Conservation (phyloP, 495 filamentous ascomycete species). For the Cercophora samala region DNA sequence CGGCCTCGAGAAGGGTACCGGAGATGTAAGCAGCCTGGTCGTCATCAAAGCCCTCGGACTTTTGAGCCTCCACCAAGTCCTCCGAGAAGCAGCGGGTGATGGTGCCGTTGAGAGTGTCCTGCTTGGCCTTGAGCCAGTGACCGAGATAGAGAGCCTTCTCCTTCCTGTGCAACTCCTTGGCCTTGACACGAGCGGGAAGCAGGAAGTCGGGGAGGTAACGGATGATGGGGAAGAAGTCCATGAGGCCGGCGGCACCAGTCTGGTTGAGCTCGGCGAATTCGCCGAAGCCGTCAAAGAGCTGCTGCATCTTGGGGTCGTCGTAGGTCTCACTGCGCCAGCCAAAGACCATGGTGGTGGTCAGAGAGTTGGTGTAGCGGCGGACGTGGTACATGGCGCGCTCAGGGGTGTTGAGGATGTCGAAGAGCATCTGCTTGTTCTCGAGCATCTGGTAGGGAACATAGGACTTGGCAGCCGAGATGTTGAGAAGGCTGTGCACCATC, state of each 20-base stretch:
- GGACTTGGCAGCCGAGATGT: conserved; percentile 39
- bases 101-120: conserved; percentile 27
- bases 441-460: conserved; percentile 53
- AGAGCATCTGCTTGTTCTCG: conserved; percentile 50
- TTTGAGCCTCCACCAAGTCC: conserved; percentile 39
- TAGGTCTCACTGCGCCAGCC: conserved; percentile 49
- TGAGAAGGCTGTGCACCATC: conserved; percentile 45
- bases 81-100: conserved; percentile 41
- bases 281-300: conserved; percentile 52
- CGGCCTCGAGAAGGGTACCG: conserved; percentile 54
- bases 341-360: conserved; percentile 57
- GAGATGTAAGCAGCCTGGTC: conserved; percentile 45
- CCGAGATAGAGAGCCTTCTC: conserved; percentile 32
- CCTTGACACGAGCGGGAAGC: conserved; percentile 30
- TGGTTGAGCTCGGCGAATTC: conserved; percentile 49
- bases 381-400: conserved; percentile 48
- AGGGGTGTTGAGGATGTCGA: conserved; percentile 40
- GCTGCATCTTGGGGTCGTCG: conserved; percentile 50
- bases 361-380: conserved; percentile 51
- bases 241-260: conserved; percentile 35
- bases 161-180: conserved; percentile 30
- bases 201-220: conserved; percentile 44
- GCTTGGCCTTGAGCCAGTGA: conserved; percentile 36
- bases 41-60: conserved; percentile 40
- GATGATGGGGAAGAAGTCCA: conserved; percentile 46